A percentile compares a stretch with the other conserved stretches of the same genome.
phyloP scores from a whole-genome alignment of 805 yeast genomes.

The Candida awuae region DNA sequence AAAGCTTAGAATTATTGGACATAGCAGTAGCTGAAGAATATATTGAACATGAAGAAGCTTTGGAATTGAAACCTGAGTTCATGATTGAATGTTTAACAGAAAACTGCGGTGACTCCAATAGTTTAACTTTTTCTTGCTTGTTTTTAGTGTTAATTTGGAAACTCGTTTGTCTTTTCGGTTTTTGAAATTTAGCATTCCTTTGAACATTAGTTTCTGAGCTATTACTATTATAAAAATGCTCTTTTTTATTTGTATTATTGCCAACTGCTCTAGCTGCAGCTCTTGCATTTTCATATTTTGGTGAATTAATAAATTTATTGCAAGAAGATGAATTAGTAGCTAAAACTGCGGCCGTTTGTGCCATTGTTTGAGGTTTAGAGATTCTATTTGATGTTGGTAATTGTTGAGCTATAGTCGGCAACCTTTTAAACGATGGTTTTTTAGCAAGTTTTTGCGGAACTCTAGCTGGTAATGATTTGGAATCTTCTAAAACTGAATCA shows the following conservation, averaged over 20 bases:
- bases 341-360: constrained; percentile 8
- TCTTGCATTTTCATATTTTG: constrained; percentile 4
- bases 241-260: too few relatives aligned
- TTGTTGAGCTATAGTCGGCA: not conserved
- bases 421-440: constrained; percentile 5
- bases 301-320: not conserved
- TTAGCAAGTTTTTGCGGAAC: not conserved
- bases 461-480: not conserved
- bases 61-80: too few relatives aligned
- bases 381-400: constrained; percentile 4
- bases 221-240: not conserved
- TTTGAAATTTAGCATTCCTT: not conserved
- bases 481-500: not conserved
- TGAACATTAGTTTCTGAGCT: not conserved
- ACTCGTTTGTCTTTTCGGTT: too few relatives aligned
- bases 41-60: constrained; percentile 8
- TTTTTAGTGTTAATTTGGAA: too few relatives aligned
- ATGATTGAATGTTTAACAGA: too few relatives aligned
- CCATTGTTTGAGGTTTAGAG: constrained; percentile 7
- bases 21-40: constrained; percentile 3
- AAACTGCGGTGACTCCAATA: too few relatives aligned
- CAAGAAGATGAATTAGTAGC: constrained; percentile 1
- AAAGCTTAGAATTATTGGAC: not conserved
- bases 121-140: too few relatives aligned
- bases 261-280: constrained; percentile 11